phyloP scores from a whole-genome alignment of 495 filamentous ascomycete species.

The Daldinia concentrica region DNA sequence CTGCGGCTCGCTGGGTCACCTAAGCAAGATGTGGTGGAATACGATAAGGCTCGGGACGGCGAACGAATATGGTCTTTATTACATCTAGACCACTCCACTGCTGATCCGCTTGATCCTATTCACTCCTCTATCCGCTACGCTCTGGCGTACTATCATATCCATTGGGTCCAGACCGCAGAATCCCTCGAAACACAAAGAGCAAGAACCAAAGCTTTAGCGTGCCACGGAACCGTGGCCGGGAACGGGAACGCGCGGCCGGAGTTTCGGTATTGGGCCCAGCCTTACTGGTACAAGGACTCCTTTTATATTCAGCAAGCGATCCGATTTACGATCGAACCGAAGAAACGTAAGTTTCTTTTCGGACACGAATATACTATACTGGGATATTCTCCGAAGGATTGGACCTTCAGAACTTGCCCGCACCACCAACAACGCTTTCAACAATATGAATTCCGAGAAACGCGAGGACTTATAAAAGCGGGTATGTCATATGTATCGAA shows the following conservation, averaged over 20 bases:
- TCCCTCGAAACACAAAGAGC: background rate
- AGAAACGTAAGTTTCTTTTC: constrained; percentile 27
- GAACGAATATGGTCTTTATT: constrained; percentile 24
- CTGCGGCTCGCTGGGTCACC: constrained; percentile 1
- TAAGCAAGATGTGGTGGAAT: background rate
- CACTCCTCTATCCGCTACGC: constrained; percentile 40
- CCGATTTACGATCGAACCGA: constrained; percentile 33
- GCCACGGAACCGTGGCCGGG: constrained; percentile 22
- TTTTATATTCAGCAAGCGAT: constrained; percentile 40
- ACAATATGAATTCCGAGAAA: constrained; percentile 31
- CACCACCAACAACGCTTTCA: constrained; percentile 38
- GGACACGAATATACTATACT: constrained; percentile 8
- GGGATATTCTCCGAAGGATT: constrained; percentile 6
- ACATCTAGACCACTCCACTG: constrained; percentile 18
- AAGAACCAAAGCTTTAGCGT: constrained; percentile 8
- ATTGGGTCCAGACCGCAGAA: constrained; percentile 26
- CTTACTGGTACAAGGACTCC: constrained; percentile 15
- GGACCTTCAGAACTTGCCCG: constrained; percentile 38
- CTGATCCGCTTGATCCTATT: constrained; percentile 34
- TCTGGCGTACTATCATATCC: constrained; percentile 42
- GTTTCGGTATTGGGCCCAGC: constrained; percentile 21
- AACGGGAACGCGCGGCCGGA: constrained; percentile 23
- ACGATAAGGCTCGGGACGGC: constrained; percentile 22
- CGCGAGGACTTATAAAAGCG: constrained; percentile 28
- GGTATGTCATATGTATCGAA: constrained; percentile 23